phyloP scores from a whole-genome alignment of 2,329 filamentous ascomycete genomes.

The Monosporascus sp. region DNA sequence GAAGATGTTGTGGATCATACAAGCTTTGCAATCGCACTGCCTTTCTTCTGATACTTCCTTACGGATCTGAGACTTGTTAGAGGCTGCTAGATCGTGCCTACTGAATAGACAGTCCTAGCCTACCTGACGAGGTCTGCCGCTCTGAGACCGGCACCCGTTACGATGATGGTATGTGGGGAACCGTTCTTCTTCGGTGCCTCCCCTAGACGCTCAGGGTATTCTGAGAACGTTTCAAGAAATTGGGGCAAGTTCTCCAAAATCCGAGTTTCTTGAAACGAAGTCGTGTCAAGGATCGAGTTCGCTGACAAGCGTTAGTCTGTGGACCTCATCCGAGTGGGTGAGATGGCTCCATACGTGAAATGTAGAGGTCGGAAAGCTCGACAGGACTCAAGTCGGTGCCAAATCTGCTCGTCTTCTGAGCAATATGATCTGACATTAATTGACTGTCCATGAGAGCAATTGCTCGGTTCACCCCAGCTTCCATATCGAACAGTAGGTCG shows the following conservation, averaged over 20 bases:
- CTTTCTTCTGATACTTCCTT: conserved; percentile 73
- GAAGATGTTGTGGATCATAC: conserved; percentile 28
- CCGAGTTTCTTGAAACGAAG: conserved; percentile 62
- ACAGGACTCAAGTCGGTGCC: conserved; percentile 75
- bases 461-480: conserved; percentile 72
- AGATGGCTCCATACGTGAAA: conserved; percentile 57
- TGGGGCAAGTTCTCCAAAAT: conserved; percentile 67
- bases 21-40: conserved; percentile 76
- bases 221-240: conserved; percentile 67
- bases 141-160: conserved; percentile 78
- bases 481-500: conserved; percentile 56
- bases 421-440: conserved; percentile 79
- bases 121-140: conserved; percentile 79
- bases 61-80: conserved; percentile 49
- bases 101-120: conserved; percentile 4
- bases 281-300: conserved; percentile 73
- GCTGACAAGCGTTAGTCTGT: conserved; percentile 40
- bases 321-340: conserved; percentile 7
- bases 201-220: conserved; percentile 53
- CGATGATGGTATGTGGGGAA: conserved; percentile 78
- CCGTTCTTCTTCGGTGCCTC: conserved; percentile 64
- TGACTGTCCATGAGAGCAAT: conserved; percentile 79
- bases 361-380: conserved; percentile 75
- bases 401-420: conserved; percentile 71
- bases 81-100: not conserved